Percentiles rank a stretch among this genome's conserved stretches.
phyloP scores from a whole-genome alignment of 345 rosid genomes.

The Dovyalis caffra region DNA sequence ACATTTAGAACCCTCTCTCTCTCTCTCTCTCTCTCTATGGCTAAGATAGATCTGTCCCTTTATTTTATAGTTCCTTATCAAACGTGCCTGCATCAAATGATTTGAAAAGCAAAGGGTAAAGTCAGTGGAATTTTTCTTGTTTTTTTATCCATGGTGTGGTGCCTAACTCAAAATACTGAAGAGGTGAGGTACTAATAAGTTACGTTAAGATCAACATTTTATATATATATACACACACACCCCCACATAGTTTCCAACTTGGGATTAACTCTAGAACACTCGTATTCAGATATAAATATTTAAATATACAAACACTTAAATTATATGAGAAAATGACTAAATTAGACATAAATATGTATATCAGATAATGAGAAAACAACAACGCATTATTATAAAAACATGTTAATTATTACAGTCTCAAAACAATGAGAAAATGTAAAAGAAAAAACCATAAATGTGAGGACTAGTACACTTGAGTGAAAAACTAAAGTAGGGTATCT shows the following conservation, averaged over 20 bases:
- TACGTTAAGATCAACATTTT: neutral
- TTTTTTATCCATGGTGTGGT: constrained; percentile 8
- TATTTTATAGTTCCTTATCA: neutral
- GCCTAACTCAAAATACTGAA: constrained; percentile 25
- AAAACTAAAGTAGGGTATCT: constrained; percentile 13
- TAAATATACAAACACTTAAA: no score
- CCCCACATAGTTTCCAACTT: no score
- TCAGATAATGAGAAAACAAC: no score
- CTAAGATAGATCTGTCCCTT: neutral
- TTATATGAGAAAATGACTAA: no score
- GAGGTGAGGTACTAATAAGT: neutral
- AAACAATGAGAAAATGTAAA: neutral
- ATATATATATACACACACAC: no score
- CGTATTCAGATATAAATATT: no score
- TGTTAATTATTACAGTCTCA: no score
- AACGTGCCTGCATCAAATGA: constrained; percentile 27
- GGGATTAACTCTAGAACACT: no score
- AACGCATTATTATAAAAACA: no score
- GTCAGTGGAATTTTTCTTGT: constrained; percentile 17
- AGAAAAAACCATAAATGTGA: neutral
- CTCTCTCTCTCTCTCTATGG: neutral
- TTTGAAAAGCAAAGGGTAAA: constrained; percentile 14
- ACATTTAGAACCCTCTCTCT: neutral
- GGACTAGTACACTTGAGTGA: neutral
- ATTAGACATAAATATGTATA: no score